Percentiles rank a stretch among this genome's conserved stretches.
These are phyloP conservation scores for Lentinula sp. DNA, from an alignment of 768 basidiomycete genomes.

Conservation along the genomic window DNA sequence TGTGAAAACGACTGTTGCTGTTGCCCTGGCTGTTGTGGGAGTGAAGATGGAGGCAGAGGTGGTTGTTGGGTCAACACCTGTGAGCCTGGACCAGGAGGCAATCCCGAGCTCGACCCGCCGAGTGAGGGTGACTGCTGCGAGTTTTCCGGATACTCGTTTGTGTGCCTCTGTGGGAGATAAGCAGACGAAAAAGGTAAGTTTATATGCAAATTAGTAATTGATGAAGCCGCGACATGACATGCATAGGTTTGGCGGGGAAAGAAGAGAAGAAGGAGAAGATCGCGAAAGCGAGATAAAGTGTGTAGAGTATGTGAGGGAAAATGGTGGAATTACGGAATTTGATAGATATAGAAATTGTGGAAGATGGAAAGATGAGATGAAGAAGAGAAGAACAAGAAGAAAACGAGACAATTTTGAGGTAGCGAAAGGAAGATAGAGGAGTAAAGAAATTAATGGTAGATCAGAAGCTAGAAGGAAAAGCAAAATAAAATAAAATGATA, in stretches of 20 bases:
- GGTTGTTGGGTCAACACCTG: background rate
- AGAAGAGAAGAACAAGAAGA: background rate
- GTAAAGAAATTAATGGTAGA: background rate
- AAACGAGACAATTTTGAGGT: background rate
- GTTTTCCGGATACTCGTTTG: background rate
- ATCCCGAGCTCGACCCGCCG: background rate
- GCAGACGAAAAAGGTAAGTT: background rate
- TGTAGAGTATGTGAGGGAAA: background rate
- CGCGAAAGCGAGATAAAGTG: constrained; percentile 2
- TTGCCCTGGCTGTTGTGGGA: background rate
- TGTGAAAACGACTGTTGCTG: background rate
- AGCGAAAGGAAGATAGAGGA: background rate
- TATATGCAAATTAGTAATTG: background rate
- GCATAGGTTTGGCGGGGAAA: background rate
- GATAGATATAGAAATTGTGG: background rate
- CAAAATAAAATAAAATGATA: background rate
- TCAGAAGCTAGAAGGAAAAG: background rate
- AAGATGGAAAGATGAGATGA: background rate
- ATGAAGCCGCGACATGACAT: background rate
- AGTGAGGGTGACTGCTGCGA: background rate
- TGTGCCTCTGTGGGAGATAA: constrained; percentile 1
- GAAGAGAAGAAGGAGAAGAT: background rate
- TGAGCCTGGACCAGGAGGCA: background rate
- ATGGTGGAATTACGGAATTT: background rate
- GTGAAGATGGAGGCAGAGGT: background rate